phyloP scores from a whole-genome alignment of 352 stramenopile species.

The Pythium periplocum region DNA sequence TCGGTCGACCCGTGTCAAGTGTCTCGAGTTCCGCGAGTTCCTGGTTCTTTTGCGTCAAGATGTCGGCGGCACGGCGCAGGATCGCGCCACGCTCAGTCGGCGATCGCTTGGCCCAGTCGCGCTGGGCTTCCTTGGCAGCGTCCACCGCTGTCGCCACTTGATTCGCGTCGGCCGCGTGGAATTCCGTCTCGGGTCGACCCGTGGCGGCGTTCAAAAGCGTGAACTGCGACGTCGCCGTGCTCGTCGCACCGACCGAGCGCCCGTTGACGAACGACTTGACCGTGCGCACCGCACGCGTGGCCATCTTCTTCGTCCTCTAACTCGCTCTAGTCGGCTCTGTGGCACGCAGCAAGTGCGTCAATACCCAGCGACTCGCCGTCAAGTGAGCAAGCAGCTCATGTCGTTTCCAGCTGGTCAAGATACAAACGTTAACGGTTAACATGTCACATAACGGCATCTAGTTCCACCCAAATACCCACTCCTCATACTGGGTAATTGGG shows the following conservation, averaged over 20 bases:
- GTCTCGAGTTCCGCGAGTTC: constrained; percentile 71
- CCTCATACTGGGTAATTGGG: too few species aligned
- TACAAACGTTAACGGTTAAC: too few species aligned
- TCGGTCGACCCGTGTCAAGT: constrained; percentile 69
- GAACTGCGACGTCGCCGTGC: constrained; percentile 18
- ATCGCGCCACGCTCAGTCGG: constrained; percentile 59
- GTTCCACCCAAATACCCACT: too few species aligned
- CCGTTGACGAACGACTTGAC: constrained; percentile 77
- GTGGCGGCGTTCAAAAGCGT: constrained; percentile 63
- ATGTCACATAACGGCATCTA: too few species aligned
- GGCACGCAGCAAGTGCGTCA: too few species aligned
- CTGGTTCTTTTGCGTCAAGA: constrained; percentile 53
- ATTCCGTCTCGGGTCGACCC: constrained; percentile 41
- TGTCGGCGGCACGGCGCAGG: constrained; percentile 52
- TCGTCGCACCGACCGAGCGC: constrained; percentile 32
- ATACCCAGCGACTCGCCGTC: too few species aligned
- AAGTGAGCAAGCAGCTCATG: too few species aligned
- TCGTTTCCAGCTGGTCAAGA: too few species aligned
- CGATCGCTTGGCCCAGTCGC: constrained; percentile 55
- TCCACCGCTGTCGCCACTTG: constrained; percentile 54
- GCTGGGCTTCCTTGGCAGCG: constrained; percentile 34
- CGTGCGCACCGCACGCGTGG: constrained; percentile 11
- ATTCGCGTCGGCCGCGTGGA: constrained; percentile 30
- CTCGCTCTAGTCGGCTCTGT: too few species aligned
- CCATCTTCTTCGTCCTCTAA: not conserved